Base-by-base conservation (phyloP, 352 stramenopile genomes). In the Globisporangium takayamanum region DNA sequence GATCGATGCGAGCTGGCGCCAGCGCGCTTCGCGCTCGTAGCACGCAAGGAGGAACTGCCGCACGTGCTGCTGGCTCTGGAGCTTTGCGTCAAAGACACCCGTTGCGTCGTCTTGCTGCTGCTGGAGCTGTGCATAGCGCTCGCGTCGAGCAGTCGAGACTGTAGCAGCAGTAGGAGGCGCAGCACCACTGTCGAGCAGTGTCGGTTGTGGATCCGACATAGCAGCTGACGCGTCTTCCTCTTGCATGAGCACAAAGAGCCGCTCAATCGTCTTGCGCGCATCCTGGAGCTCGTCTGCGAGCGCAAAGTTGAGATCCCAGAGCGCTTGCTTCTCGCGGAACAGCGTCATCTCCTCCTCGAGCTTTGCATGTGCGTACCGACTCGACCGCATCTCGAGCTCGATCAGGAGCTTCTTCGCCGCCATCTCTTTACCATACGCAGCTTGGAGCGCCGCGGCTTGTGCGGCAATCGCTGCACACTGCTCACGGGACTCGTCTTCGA, bases 11-110 rank as follows among this genome's bases (percentile, higher is more conserved):
- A 92, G 57, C 7, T 47, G 49, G 12, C 80, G 67, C 83, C 83
- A 91, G 8, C 80, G 80, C 36, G 63, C 56, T 53, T 92, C 83
- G 2, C 80, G 78, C 6, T 80, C 74, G 61, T 91, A 91, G 56
- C 79, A 88, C 28, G 79, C 54, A 28, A 88, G 30, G 26, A 89
- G 55, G 56, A 85, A 87, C 39, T 78, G 66, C 1, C 83, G 68
- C 18, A 78, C 60, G 33, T 80, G 63, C 51, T 88, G 71, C 39
- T 84, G 37, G 14, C 59, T 70, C 51, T 78, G 59, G 5, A 82
- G 58, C 22, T 88, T 88, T 10, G 66, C 62, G 41, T 85, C 73
- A 46, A 88, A 80, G 11, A 80, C 56, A 8, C 57, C 67, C 2
- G 61, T 62, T 10, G 67, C 67, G 44, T 82, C 74, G n/a, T 82